Base-by-base conservation (phyloP, 2,329 filamentous ascomycete species). In the Chaetomiaceae sp. region DNA sequence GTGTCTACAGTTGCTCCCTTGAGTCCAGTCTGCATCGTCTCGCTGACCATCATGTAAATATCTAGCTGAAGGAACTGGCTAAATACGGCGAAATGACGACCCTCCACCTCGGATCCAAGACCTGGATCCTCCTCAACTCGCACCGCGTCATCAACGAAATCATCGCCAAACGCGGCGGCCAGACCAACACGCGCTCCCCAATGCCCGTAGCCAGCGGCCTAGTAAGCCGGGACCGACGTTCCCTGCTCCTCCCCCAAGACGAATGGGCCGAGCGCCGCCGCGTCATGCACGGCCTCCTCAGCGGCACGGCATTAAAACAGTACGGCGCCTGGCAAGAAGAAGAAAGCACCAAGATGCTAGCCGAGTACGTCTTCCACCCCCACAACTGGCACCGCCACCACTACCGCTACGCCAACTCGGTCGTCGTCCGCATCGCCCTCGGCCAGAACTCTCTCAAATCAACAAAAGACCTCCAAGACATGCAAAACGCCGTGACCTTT, bases 101-200 rank as follows among this genome's bases (percentile, higher is more conserved):
- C 2, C n/a, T 50, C 23, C 55, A 59, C 41, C 52, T 66, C 31
- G 64, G 64, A 9, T 55, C 62, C 23, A 70, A 68, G 48, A 73
- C 68, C 1, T 73, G 68, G 68, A 60, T 75, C 16, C 59, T 73
- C 14, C 64, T 75, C 5, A 75, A 75, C 55, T 65, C 55, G 13
- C 55, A 63, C 21, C 67, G 71, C 6, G 68, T 72, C 2, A 66
- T 70, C 20, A 59, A 37, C 8, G 63, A 66, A 41, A 63, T 73
- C 31, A 70, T 73, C 30, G 65, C 45, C 14, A 45, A 46, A 46
- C 60, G 65, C 5, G 65, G 65, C 13, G 60, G 48, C 16, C 45
- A 65, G 5, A 72, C 68, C 3, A 66, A 69, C 44, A 65, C 61
- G 20, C 59, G 67, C 4, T 58, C 62, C 1, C 56, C 58, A 16